Evolutionary conservation across 345 rosid genomes (phyloP), one percentile per base, ranked within the genome.

Genomic region (Mercurialis annua): DNA sequence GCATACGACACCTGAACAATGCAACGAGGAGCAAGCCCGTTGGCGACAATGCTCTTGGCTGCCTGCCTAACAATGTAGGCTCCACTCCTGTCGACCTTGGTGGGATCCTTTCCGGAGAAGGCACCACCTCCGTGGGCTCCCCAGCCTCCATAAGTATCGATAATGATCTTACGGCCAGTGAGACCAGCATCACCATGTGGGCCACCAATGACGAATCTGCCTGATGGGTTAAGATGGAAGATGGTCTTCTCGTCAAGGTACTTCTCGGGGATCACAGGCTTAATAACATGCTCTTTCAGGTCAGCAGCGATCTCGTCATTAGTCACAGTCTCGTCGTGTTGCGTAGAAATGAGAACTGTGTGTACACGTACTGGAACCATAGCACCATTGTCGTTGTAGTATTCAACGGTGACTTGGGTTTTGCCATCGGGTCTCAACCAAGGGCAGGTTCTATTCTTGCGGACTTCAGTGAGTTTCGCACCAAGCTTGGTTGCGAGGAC

Each of bases 351-450:
- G 23, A 69, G 72, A 60, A 69, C 59, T 4, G 72, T 68, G 59
- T 68, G 72, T 42, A 59, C 65, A 10, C 65, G 49, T 0, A 68
- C 48, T 16, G 72, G 66, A 36, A 68, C 65, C 72, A 59, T 68
- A 0, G 72, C 72, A 26, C 72, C 72, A 26, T 59, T 59, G 57
- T 68, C 72, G 16, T 68, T 68, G 27, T 48, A 49, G 59, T 59
- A 68, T 59, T 68, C 72, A 0, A 68, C 59, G 0, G 72, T 68
- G 54, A 68, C 64, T 47, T 67, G 71, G 7, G 71, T 68, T 68
- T 67, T 68, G 24, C 71, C 71, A 47, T 68, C 72, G 40, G 72
- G 72, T 49, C 72, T 68, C 65, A 68, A 50, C 65, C 72, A 68
- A 14, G 72, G 50, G 59, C 72, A 68, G 36, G 65, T 59, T 2